phyloP scores from a whole-genome alignment of 2,329 filamentous ascomycete genomes.

The Cordyceps militaris region DNA sequence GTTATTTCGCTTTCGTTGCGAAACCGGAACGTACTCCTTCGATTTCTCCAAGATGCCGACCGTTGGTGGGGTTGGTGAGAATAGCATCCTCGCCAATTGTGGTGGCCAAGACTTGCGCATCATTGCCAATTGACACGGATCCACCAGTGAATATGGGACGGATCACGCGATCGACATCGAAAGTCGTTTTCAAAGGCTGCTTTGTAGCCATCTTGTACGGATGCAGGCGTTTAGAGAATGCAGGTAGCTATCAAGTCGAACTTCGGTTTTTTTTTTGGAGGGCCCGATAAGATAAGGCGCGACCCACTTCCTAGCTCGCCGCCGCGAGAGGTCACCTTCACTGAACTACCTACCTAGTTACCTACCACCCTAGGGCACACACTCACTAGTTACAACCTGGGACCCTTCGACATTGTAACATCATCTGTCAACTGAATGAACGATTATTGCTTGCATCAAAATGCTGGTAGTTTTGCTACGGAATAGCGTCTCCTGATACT shows the following conservation, averaged over 20 bases:
- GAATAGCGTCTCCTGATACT: not conserved
- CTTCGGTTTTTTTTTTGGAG: conserved; percentile 12
- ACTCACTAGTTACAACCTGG: not conserved
- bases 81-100: conserved; percentile 89
- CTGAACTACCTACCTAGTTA: not conserved
- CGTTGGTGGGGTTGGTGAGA: conserved; percentile 76
- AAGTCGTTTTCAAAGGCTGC: conserved; percentile 73
- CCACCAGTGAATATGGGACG: conserved; percentile 93
- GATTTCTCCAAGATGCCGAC: conserved; percentile 73
- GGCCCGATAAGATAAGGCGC: conserved; percentile 10
- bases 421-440: not conserved
- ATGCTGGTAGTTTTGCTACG: not conserved
- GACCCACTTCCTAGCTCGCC: not conserved
- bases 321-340: too few relatives aligned
- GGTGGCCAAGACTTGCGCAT: conserved; percentile 75
- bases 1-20: not conserved
- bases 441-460: conserved; percentile 13
- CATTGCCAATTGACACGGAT: conserved; percentile 72
- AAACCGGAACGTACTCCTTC: conserved; percentile 59
- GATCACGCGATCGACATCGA: conserved; percentile 74
- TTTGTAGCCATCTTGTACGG: conserved; percentile 49
- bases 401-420: not conserved
- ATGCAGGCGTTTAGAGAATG: not conserved
- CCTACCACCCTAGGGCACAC: too few relatives aligned
- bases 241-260: not conserved